phyloP scores from a whole-genome alignment of 768 basidiomycete species.

The Calocera viscosa region DNA sequence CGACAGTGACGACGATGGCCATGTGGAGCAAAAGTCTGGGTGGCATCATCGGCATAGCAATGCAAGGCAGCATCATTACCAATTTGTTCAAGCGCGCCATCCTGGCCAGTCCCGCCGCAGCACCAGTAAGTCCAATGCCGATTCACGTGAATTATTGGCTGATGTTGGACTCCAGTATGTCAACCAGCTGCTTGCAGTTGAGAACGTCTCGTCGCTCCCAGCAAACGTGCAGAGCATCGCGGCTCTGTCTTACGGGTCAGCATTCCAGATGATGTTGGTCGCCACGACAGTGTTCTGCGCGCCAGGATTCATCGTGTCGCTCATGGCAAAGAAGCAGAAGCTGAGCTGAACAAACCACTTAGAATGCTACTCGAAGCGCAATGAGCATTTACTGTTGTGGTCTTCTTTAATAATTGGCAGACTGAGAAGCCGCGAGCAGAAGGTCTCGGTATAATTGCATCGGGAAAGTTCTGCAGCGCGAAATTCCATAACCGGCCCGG shows the following conservation, averaged over 20 bases:
- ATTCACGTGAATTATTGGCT: not conserved
- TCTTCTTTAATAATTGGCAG: no score
- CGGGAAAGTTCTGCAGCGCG: no score
- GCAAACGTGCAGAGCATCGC: not conserved
- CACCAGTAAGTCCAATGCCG: not conserved
- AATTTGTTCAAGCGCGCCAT: not conserved
- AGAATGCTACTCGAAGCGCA: no score
- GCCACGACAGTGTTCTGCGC: not conserved
- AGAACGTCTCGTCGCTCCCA: not conserved
- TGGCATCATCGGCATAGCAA: not conserved
- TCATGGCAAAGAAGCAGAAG: conserved; percentile 1
- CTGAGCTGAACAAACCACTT: not conserved
- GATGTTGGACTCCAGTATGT: not conserved
- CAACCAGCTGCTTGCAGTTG: not conserved
- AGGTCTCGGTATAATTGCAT: no score
- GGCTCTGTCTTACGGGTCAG: not conserved
- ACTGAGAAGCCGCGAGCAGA: no score
- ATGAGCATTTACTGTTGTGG: no score
- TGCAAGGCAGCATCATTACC: conserved; percentile 4
- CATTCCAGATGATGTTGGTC: conserved; percentile 8
- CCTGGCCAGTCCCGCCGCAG: not conserved
- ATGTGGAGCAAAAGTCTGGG: not conserved
- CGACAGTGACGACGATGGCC: not conserved
- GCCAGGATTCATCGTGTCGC: not conserved
- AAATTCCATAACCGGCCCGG: no score